These are phyloP conservation scores for Syncephalis fuscata DNA, from an alignment of 371 early-diverging fungal species.

Conservation along the genomic window DNA sequence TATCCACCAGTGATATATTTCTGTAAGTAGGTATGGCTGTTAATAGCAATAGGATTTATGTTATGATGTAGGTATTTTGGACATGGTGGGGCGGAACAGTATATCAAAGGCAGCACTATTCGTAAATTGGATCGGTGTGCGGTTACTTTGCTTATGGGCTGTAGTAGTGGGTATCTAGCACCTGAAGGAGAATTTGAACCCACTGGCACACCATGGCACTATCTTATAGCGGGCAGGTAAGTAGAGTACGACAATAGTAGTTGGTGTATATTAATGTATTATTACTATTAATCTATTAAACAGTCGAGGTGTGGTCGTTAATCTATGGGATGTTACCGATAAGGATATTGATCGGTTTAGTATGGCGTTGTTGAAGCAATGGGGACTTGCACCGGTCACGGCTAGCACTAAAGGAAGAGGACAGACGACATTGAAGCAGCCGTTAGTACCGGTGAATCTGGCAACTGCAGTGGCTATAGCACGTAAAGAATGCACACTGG, in stretches of 20 bases:
- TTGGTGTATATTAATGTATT: neutral
- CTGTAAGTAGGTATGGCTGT: too few species aligned
- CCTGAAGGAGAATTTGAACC: slow-evolving; percentile 76
- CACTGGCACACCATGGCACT: slow-evolving; percentile 58
- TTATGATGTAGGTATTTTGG: slow-evolving; percentile 98
- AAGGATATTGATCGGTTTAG: slow-evolving; percentile 90
- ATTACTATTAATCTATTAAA: neutral
- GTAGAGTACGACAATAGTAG: neutral
- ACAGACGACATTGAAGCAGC: neutral
- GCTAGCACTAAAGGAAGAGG: slow-evolving; percentile 1
- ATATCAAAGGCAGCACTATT: slow-evolving; percentile 47
- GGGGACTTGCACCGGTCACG: slow-evolving; percentile 38
- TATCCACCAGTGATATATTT: slow-evolving; percentile 44
- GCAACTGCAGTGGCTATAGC: slow-evolving; percentile 55
- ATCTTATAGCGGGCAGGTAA: slow-evolving; percentile 43
- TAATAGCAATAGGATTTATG: too few species aligned
- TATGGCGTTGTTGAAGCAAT: slow-evolving; percentile 36
- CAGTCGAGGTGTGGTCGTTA: slow-evolving; percentile 79
- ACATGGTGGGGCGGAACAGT: slow-evolving; percentile 90
- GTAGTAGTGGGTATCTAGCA: slow-evolving; percentile 66
- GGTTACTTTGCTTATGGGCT: slow-evolving; percentile 75
- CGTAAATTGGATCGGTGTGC: slow-evolving; percentile 45
- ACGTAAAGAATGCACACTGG: slow-evolving; percentile 57
- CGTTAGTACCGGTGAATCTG: slow-evolving; percentile 22
- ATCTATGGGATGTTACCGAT: slow-evolving; percentile 99